Evolutionary conservation across 306 rosid species (phyloP), one percentile per base, ranked within the genome.

Genomic region (Prunus padus): DNA sequence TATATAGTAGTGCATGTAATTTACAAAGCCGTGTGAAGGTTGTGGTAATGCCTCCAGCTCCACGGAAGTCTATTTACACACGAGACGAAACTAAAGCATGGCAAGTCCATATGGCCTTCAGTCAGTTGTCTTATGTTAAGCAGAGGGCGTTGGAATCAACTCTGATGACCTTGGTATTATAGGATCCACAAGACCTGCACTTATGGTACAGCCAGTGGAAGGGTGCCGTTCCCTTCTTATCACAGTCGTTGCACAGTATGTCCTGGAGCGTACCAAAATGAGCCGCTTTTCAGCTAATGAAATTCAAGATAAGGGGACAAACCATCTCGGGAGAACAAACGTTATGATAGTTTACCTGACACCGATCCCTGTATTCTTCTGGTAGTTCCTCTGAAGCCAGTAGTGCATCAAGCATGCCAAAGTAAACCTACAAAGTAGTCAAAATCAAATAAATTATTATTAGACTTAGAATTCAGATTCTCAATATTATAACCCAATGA

Each of bases 181-280:
- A 87, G 67, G 91, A 87, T 72, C 87, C 82, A 37, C 91, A 87
- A 69, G 40, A 51, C 57, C 72, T 68, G 65, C 91, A 87, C 42
- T 87, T 87, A 31, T 84, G 91, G 84, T 84, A 84, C 51, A 87
- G 74, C 91, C 91, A 87, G 69, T 87, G 91, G 84, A 87, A 87
- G 69, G 55, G 84, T 11, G 91, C 84, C 3, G 56, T 84, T 26
- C 88, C 88, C 66, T 84, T 87, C 81, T 52, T 84, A 40, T 71
- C 77, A 75, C 91, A 87, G 78, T 87, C 91, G 76, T 84, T 87
- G 77, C 91, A 87, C 64, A 87, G 83, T 51, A 87, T 78, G 22
- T 87, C 91, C 91, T 87, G 74, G 42, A 61, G 57, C 5, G 62
- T n/a, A 26, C 55, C 37, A 72, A 61, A 52, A 14, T 23, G 5